Base-by-base conservation (phyloP, 805 yeast genomes). In the Tetrapisispora taiwanensis region DNA sequence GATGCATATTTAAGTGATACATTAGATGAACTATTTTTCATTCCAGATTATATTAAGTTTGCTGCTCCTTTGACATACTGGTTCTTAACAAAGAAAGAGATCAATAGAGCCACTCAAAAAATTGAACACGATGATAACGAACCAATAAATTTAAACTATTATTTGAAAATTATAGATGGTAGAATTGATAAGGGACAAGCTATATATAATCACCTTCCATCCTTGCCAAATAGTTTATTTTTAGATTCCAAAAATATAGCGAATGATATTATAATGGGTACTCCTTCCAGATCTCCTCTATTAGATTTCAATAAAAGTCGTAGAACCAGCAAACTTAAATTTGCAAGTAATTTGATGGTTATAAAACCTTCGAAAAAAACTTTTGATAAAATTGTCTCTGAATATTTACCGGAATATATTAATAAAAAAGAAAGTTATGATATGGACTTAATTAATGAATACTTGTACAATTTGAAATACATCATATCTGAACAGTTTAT, bases 281-380 rank as follows among this genome's bases (percentile, higher is more conserved):
- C 53, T 10, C 49, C 59, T 19, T 55, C 58, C 4, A 41, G 53
- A 3, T 52, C 61, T 5, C 55, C 56, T 19, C 28, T 54, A 34
- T 53, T 56, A 36, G 51, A 50, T 36, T 53, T 51, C 35, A 52
- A 46, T 30, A 35, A 38, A 35, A 43, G 33, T 13, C 46, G 47
- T 10, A 44, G 43, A 22, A 46, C 59, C 3, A 43, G 58, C 10
- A 56, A 60, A 39, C 54, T 60, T 20, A 49, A 52, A 14, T 53
- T 65, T 36, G 64, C 70, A 0, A 68, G 72, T 36, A 76, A 75
- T 48, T 56, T 81, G 6, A 79, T 81, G 80, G 81, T 80, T 7
- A 62, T 79, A n/a, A 69, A 65, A 34, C 86, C 86, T 3, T 65
- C 65, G 5, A 40, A 45, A 7, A 49, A 53, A 27, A 35, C 53